phyloP scores from a whole-genome alignment of 2,329 filamentous ascomycete genomes.

The Septoria petroselini region DNA sequence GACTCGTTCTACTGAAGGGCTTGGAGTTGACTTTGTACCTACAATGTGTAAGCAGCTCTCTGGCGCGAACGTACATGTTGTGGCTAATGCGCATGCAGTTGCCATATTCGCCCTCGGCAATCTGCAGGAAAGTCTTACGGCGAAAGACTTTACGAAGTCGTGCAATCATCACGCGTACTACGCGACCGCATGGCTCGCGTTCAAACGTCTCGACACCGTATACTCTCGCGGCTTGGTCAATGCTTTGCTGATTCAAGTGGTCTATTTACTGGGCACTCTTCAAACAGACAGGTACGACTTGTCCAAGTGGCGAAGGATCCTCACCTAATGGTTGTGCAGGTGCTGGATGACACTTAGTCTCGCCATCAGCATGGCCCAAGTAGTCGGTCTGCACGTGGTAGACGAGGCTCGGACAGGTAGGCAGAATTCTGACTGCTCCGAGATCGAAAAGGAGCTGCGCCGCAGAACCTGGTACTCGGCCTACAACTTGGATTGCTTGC shows the following conservation, averaged over 20 bases:
- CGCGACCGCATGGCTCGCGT: no score
- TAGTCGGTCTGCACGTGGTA: conserved; percentile 8
- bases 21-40: conserved; percentile 1
- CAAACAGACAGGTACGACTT: conserved; percentile 16
- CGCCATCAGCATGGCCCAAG: conserved; percentile 11
- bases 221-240: background rate
- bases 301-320: no score
- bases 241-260: background rate
- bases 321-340: conserved; percentile 1
- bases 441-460: conserved; percentile 12
- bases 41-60: conserved; percentile 1
- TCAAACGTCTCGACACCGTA: no score
- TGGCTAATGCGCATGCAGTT: no score
- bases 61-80: no score
- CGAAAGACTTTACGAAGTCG: no score
- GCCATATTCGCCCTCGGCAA: no score
- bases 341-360: conserved; percentile 12
- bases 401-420: background rate
- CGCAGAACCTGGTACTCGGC: conserved; percentile 10
- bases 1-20: conserved; percentile 7
- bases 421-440: background rate
- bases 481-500: conserved; percentile 9
- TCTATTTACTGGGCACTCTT: conserved; percentile 12
- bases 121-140: no score
- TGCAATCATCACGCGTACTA: no score